A percentile compares a stretch with the other conserved stretches of the same genome.
These are phyloP conservation scores for Aspergillaceae sp. DNA, from an alignment of 2,329 filamentous ascomycete species.

Conservation along the genomic window DNA sequence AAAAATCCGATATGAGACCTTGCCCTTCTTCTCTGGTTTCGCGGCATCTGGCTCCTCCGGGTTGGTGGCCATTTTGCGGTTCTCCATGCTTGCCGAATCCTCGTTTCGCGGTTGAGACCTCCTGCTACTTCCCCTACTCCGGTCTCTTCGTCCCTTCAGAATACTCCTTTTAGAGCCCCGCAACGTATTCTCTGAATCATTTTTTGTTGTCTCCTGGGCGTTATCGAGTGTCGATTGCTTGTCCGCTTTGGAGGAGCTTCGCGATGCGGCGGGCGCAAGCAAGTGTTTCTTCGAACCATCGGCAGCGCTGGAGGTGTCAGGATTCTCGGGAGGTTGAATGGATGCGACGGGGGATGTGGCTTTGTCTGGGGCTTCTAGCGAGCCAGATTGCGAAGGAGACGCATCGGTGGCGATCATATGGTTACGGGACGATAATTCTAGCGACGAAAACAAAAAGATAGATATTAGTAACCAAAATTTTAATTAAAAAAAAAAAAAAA, in stretches of 20 bases:
- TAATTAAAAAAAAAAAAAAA: constrained; percentile 2
- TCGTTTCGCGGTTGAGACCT: constrained; percentile 31
- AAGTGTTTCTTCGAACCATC: constrained; percentile 30
- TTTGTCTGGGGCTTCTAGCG: constrained; percentile 8
- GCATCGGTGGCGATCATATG: constrained; percentile 14
- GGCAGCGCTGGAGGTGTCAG: constrained; percentile 8
- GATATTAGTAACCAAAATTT: constrained; percentile 5
- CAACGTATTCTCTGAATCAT: constrained; percentile 49
- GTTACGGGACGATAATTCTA: constrained; percentile 17
- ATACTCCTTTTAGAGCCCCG: constrained; percentile 59
- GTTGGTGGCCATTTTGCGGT: constrained; percentile 22
- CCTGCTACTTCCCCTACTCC: constrained; percentile 56
- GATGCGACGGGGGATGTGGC: constrained; percentile 8
- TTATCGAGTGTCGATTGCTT: constrained; percentile 26
- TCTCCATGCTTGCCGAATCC: constrained; percentile 23
- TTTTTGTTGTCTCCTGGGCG: constrained; percentile 23
- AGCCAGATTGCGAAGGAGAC: constrained; percentile 13
- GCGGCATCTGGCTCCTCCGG: constrained; percentile 27
- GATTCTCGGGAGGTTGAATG: constrained; percentile 8
- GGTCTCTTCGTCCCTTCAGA: constrained; percentile 54
- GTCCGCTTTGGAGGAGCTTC: constrained; percentile 31
- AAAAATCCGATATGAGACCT: constrained; percentile 33
- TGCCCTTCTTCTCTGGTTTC: constrained; percentile 30
- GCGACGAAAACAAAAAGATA: constrained; percentile 9
- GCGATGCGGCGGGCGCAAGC: constrained; percentile 30